These are phyloP conservation scores for Penicillium turbatum DNA, from an alignment of 495 filamentous ascomycete species.

Conservation along the genomic window DNA sequence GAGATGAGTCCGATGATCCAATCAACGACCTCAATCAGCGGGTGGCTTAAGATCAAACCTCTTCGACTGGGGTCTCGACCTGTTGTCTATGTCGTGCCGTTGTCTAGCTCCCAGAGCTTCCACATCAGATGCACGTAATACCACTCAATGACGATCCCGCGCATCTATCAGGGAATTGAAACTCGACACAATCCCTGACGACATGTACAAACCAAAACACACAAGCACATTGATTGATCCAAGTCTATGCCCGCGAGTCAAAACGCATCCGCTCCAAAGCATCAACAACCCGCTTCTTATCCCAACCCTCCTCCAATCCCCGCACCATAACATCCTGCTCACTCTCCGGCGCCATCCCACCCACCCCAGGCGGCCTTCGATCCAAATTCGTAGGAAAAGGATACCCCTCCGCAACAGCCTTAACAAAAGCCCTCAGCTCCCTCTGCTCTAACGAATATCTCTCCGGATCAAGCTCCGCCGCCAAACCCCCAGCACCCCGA, in stretches of 20 bases:
- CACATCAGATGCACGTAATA: neutral
- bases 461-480: slow-evolving; percentile 26
- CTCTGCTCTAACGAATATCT: slow-evolving; percentile 1
- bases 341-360: slow-evolving; percentile 52
- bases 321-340: slow-evolving; percentile 48
- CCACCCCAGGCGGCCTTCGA: slow-evolving; percentile 42
- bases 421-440: slow-evolving; percentile 34
- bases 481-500: slow-evolving; percentile 26
- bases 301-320: slow-evolving; percentile 40
- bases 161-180: too few relatives aligned
- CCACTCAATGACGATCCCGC: too few relatives aligned
- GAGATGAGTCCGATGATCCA: slow-evolving; percentile 8
- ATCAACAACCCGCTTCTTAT: slow-evolving; percentile 27
- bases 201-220: too few relatives aligned
- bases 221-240: too few relatives aligned
- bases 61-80: too few relatives aligned
- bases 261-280: slow-evolving; percentile 34
- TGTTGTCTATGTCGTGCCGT: too few relatives aligned
- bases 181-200: too few relatives aligned
- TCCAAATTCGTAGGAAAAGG: slow-evolving; percentile 56
- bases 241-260: slow-evolving; percentile 27
- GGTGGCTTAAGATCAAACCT: slow-evolving; percentile 2
- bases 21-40: neutral
- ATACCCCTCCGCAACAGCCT: slow-evolving; percentile 50
- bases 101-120: too few relatives aligned